Conservation (phyloP, 768 basidiomycete genomes). For the Rhodotorula diobovata region DNA sequence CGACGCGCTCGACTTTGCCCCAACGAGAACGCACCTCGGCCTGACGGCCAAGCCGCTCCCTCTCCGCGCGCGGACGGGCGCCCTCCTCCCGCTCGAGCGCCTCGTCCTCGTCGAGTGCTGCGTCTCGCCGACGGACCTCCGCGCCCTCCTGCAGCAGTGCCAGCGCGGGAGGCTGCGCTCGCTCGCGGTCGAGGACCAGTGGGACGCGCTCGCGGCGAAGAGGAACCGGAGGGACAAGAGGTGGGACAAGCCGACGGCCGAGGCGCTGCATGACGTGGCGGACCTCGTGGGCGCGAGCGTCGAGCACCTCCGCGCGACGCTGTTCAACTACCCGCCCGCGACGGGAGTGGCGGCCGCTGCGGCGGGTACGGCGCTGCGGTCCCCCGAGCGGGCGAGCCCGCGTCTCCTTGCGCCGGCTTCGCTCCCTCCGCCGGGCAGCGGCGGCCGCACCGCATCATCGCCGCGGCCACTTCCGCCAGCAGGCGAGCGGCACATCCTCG, state of each 20-base stretch:
- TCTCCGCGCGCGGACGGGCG: not conserved
- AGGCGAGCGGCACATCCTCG: conserved; percentile 9
- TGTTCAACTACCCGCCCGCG: conserved; percentile 19
- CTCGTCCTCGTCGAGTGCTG: conserved; percentile 17
- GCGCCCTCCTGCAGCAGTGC: conserved; percentile 6
- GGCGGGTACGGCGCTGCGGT: not conserved
- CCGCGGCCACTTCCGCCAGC: too few relatives aligned
- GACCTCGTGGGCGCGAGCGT: not conserved
- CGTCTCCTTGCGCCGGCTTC: not conserved
- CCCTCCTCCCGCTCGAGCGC: conserved; percentile 4
- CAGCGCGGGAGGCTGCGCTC: not conserved
- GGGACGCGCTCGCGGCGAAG: not conserved
- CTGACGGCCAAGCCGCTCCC: conserved; percentile 15
- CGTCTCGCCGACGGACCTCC: not conserved
- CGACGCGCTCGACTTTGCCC: conserved; percentile 21
- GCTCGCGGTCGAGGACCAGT: conserved; percentile 1
- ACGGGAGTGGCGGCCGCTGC: not conserved
- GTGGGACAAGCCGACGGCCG: conserved; percentile 3
- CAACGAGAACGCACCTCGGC: conserved; percentile 3
- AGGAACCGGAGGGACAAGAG: not conserved
- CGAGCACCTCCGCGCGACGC: conserved; percentile 1
- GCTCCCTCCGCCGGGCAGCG: too few relatives aligned
- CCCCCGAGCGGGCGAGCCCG: not conserved
- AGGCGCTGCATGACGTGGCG: not conserved
- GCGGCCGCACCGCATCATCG: not conserved